A percentile compares a stretch with the other conserved stretches of the same genome.
phyloP scores from a whole-genome alignment of 2,329 filamentous ascomycete species.

The Daldinia eschscholtzii region DNA sequence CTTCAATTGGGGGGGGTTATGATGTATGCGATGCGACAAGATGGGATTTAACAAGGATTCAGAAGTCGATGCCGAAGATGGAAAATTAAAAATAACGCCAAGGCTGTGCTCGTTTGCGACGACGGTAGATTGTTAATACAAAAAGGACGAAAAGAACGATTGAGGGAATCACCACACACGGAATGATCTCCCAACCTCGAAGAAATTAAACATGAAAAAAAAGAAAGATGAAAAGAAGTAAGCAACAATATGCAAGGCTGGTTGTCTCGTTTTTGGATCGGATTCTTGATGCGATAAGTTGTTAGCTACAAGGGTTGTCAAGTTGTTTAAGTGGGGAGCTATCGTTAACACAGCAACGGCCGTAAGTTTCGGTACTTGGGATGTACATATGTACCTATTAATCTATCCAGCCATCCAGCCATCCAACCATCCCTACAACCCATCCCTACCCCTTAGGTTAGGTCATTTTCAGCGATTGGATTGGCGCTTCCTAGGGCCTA shows the following conservation, averaged over 20 bases:
- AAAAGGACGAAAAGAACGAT: slow-evolving; percentile 48
- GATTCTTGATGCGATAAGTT: slow-evolving; percentile 29
- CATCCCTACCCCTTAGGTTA: no score
- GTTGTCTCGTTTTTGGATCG: slow-evolving; percentile 20
- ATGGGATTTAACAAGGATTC: not conserved
- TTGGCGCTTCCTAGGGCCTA: not conserved
- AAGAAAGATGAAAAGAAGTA: not conserved
- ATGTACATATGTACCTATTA: no score
- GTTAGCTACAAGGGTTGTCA: slow-evolving; percentile 25
- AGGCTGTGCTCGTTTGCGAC: slow-evolving; percentile 20
- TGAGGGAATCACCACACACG: slow-evolving; percentile 32
- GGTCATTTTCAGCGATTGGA: not conserved
- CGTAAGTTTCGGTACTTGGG: not conserved
- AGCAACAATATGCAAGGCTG: not conserved
- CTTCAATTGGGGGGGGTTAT: not conserved
- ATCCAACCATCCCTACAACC: not conserved
- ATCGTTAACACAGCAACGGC: slow-evolving; percentile 37
- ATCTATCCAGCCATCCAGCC: not conserved
- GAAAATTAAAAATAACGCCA: slow-evolving; percentile 27
- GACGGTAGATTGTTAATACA: slow-evolving; percentile 50
- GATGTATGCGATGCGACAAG: slow-evolving; percentile 1
- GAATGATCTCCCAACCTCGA: slow-evolving; percentile 31
- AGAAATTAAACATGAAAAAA: slow-evolving; percentile 20
- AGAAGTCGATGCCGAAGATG: slow-evolving; percentile 1
- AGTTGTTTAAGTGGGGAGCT: slow-evolving; percentile 37